Percentiles rank a stretch among this genome's conserved stretches.
These are phyloP conservation scores for Lolium multiflorum DNA, from an alignment of 176 grass and related monocot species.

Conservation along the genomic window DNA sequence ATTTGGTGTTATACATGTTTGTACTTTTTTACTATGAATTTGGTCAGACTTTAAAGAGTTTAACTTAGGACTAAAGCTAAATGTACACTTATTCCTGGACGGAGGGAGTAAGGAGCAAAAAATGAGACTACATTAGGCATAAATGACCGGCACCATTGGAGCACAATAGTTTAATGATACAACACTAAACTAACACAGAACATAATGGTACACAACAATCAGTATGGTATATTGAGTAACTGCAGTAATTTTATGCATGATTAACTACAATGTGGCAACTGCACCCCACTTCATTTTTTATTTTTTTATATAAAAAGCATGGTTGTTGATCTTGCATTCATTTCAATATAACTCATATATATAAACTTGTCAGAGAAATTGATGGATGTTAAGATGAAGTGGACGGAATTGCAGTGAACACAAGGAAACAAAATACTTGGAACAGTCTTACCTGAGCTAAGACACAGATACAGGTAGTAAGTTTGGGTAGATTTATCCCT, in stretches of 20 bases:
- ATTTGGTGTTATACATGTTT: too few species aligned
- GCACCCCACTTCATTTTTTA: not conserved
- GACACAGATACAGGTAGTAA: slow-evolving; percentile 87
- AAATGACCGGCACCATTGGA: slow-evolving; percentile 4
- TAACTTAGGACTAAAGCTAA: too few species aligned
- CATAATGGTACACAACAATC: not conserved
- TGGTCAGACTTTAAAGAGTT: too few species aligned
- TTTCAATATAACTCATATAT: not conserved
- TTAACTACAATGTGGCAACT: not conserved
- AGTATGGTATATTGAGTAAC: not conserved
- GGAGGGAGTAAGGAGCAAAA: not conserved
- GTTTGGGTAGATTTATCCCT: slow-evolving; percentile 90
- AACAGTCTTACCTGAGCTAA: slow-evolving; percentile 74
- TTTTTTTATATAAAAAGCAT: slow-evolving; percentile 21
- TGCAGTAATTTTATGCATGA: not conserved
- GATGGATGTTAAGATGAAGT: slow-evolving; percentile 1
- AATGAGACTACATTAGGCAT: slow-evolving; percentile 1
- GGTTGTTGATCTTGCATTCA: slow-evolving; percentile 2
- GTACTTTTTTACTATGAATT: too few species aligned
- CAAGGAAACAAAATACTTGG: slow-evolving; percentile 29
- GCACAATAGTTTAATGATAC: slow-evolving; percentile 10
- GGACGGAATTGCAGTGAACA: slow-evolving; percentile 7
- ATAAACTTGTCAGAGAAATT: not conserved
- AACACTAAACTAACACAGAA: not conserved
- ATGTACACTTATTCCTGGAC: too few species aligned